Conservation (phyloP, 805 yeast genomes). For the Isabelozyma rhagii region DNA sequence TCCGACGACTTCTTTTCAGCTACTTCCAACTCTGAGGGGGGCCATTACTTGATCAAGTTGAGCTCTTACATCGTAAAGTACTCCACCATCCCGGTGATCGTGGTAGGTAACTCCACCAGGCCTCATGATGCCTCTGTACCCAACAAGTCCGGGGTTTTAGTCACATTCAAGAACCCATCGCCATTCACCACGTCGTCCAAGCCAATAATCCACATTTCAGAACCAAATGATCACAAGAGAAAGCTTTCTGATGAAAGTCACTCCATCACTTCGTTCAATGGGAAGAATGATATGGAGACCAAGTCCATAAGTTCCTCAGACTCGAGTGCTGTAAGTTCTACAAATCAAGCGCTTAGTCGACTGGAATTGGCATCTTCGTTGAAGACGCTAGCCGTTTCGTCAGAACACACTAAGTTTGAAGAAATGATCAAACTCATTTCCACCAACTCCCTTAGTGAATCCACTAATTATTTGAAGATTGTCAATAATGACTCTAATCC, state of each 20-base stretch:
- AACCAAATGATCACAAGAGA: not conserved
- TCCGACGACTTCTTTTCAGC: not conserved
- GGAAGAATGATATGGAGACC: not conserved
- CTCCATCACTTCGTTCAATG: not conserved
- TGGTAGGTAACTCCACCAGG: constrained; percentile 25
- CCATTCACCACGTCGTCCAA: not conserved
- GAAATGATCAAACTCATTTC: constrained; percentile 22
- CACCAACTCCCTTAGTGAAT: constrained; percentile 24
- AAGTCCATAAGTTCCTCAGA: not conserved
- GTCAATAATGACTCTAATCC: constrained; percentile 12
- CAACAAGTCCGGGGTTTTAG: not conserved
- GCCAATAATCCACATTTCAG: not conserved
- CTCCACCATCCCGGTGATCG: constrained; percentile 35
- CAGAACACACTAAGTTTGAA: constrained; percentile 12
- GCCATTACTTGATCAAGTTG: constrained; percentile 31
- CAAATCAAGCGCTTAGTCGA: not conserved
- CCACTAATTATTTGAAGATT: constrained; percentile 21
- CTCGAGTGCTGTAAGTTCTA: not conserved
- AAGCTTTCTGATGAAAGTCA: not conserved
- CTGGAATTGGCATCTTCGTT: not conserved
- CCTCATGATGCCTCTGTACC: not conserved
- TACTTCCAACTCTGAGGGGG: constrained; percentile 4
- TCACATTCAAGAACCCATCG: not conserved
- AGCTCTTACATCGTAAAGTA: constrained; percentile 37
- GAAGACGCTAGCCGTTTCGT: not conserved